Percentiles rank a stretch among this genome's conserved stretches.
Evolutionary conservation across 169 alveolate species (phyloP).

Genomic region (Cryptosporidium andersoni): DNA sequence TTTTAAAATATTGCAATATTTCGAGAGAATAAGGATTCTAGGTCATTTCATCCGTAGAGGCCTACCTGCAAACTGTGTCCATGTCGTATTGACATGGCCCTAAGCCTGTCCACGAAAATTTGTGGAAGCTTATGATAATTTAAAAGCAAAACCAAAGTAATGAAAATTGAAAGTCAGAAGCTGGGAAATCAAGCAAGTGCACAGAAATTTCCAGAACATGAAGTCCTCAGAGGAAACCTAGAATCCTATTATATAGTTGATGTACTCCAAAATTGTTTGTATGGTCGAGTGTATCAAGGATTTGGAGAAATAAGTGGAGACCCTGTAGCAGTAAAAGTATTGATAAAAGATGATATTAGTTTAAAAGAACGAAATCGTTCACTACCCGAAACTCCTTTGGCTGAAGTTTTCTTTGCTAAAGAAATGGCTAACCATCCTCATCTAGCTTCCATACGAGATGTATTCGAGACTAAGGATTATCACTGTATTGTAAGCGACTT

Average conservation of each 20-base stretch:
- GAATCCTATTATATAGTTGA: conserved; percentile 42
- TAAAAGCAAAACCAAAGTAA: not conserved
- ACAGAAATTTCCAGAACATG: not conserved
- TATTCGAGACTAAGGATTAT: conserved; percentile 60
- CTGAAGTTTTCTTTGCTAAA: conserved; percentile 74
- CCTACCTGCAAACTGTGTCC: too few species aligned
- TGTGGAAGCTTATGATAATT: not conserved
- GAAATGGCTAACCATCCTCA: conserved; percentile 49
- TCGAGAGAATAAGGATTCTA: too few species aligned
- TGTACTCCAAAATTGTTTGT: conserved; percentile 40
- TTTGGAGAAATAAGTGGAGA: conserved; percentile 42
- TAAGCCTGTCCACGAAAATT: not conserved
- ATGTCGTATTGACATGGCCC: too few species aligned
- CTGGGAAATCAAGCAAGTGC: not conserved
- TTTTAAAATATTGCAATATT: too few species aligned
- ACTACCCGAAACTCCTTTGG: conserved; percentile 75
- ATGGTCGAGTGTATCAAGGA: conserved; percentile 53
- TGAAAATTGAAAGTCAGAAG: not conserved
- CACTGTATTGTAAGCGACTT: conserved; percentile 59
- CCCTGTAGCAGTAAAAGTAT: conserved; percentile 29
- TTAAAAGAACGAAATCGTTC: conserved; percentile 39
- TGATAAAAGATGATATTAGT: conserved; percentile 38
- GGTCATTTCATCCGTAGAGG: too few species aligned
- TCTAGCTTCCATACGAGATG: conserved; percentile 61
- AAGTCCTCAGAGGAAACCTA: conserved; percentile 23